phyloP scores from a whole-genome alignment of 495 filamentous ascomycete species.

The Schizothecium vesticola region DNA sequence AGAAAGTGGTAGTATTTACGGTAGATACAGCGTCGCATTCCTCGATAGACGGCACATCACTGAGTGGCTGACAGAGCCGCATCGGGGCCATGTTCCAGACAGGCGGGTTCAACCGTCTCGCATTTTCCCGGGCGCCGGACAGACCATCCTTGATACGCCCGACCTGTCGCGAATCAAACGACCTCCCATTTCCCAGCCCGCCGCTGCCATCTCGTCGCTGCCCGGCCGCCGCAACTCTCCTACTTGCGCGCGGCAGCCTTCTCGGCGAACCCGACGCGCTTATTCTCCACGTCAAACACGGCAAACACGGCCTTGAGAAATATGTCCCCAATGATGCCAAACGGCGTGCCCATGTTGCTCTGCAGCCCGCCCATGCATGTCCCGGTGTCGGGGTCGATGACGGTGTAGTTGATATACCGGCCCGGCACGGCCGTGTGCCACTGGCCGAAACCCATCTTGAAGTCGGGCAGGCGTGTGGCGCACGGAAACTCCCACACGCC shows the following conservation, averaged over 20 bases:
- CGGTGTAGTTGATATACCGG: slow-evolving; percentile 59
- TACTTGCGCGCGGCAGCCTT: slow-evolving; percentile 27
- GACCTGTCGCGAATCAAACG: neutral
- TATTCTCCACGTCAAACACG: slow-evolving; percentile 65
- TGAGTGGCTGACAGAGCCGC: neutral
- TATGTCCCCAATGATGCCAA: slow-evolving; percentile 66
- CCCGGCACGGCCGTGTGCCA: slow-evolving; percentile 65
- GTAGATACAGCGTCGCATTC: neutral
- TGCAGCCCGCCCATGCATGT: slow-evolving; percentile 70
- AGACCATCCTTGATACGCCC: neutral
- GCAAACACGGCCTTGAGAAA: slow-evolving; percentile 72
- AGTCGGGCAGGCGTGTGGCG: slow-evolving; percentile 53
- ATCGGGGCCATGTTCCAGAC: neutral
- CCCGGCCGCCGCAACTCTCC: neutral
- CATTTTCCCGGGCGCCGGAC: neutral
- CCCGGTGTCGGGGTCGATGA: slow-evolving; percentile 38
- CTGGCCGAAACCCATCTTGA: slow-evolving; percentile 41
- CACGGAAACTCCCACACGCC: slow-evolving; percentile 61
- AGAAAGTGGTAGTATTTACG: neutral
- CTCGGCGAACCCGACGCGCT: slow-evolving; percentile 59
- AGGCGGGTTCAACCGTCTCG: neutral
- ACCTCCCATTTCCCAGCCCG: neutral
- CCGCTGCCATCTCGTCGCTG: neutral
- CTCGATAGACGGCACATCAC: too few species aligned
- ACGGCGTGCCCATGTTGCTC: slow-evolving; percentile 46